Conservation (phyloP, 2,329 filamentous ascomycete genomes). For the Metarhizium album region DNA sequence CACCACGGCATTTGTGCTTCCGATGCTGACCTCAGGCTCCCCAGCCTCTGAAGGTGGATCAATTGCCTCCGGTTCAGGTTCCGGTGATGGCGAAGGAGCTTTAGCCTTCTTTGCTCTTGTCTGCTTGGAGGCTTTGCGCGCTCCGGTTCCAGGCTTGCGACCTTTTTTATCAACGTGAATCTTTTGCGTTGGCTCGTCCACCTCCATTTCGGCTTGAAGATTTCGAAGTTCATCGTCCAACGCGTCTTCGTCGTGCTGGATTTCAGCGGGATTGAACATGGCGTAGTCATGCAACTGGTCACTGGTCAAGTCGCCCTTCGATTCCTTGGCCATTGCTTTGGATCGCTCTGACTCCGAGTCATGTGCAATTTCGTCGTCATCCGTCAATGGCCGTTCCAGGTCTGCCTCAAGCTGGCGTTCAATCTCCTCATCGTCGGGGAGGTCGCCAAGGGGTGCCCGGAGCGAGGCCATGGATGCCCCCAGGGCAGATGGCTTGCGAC, state of each 20-base stretch:
- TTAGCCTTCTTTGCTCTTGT: constrained; percentile 35
- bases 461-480: constrained; percentile 39
- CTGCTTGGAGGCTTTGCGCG: constrained; percentile 42
- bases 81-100: constrained; percentile 17
- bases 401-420: constrained; percentile 56
- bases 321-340: constrained; percentile 16
- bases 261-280: constrained; percentile 41
- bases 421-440: constrained; percentile 53
- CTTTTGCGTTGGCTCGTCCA: constrained; percentile 25
- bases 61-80: constrained; percentile 5
- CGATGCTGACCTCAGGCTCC: constrained; percentile 27
- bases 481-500: constrained; percentile 34
- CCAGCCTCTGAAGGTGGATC: constrained; percentile 9
- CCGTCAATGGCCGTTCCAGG: constrained; percentile 44
- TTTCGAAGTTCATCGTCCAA: constrained; percentile 41
- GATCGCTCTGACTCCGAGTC: constrained; percentile 35
- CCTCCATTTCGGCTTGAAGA: constrained; percentile 38
- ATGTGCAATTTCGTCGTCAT: constrained; percentile 38
- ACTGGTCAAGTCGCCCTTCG: constrained; percentile 18
- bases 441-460: constrained; percentile 25
- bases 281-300: constrained; percentile 30
- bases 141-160: constrained; percentile 36
- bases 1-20: constrained; percentile 31
- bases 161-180: constrained; percentile 42
- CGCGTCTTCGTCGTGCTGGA: constrained; percentile 33